Conservation (phyloP, 75 land plant genomes). For the Selaginella tamariscina region DNA sequence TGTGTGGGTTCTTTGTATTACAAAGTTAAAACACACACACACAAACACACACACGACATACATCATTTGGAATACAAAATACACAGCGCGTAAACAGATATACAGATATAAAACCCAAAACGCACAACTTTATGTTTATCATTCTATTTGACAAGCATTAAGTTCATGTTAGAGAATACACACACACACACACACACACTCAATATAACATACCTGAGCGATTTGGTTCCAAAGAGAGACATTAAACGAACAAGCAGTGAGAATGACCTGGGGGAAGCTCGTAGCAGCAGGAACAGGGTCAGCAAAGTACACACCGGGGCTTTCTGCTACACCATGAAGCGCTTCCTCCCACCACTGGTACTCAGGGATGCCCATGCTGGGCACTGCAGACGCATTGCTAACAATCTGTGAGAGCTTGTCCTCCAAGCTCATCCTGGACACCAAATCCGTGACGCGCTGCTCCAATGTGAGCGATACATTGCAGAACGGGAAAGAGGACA, state of each 20-base stretch:
- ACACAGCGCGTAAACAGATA: no score
- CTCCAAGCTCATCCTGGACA: conserved; percentile 39
- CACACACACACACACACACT: no score
- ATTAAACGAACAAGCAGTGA: conserved; percentile 87
- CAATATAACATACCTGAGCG: conserved; percentile 39
- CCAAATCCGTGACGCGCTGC: conserved; percentile 43
- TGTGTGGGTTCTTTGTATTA: no score
- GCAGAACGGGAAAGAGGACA: conserved; percentile 41
- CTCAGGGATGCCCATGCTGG: conserved; percentile 54
- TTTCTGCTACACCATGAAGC: conserved; percentile 64
- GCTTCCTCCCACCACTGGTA: conserved; percentile 96
- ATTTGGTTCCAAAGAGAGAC: conserved; percentile 71
- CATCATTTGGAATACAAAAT: no score
- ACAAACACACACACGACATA: no score
- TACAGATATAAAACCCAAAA: no score
- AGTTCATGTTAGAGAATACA: no score
- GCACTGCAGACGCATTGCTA: conserved; percentile 45
- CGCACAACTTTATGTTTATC: no score
- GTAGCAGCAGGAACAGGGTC: conserved; percentile 62
- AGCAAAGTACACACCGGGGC: conserved; percentile 54
- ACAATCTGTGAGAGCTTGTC: conserved; percentile 71
- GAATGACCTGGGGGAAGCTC: conserved; percentile 86
- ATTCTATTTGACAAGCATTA: no score
- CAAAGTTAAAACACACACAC: no score
- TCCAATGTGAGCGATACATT: conserved; percentile 17